Conservation (phyloP, 2,329 filamentous ascomycete species). For the Alternaria sp. region DNA sequence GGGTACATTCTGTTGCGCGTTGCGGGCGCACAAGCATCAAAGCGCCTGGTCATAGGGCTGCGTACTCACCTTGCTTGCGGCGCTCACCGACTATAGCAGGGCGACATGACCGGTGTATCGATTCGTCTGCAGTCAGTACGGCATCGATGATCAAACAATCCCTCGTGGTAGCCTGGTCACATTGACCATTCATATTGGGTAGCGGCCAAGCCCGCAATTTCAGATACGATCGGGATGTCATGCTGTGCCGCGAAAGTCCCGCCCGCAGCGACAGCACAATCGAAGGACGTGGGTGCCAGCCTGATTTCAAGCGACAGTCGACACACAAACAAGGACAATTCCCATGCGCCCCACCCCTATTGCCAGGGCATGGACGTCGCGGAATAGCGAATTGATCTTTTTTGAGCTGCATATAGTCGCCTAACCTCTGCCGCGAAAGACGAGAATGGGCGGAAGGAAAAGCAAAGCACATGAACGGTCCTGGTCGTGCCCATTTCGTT, state of each 20-base stretch:
- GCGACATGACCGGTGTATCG: constrained; percentile 7
- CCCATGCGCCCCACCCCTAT: constrained; percentile 12
- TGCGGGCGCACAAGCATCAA: constrained; percentile 19
- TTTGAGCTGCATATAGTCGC: constrained; percentile 19
- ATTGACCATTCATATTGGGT: constrained; percentile 21
- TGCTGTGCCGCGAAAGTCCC: constrained; percentile 22
- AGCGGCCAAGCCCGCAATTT: constrained; percentile 19
- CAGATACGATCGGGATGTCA: constrained; percentile 16
- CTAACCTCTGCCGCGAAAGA: constrained; percentile 19
- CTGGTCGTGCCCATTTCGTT: constrained; percentile 3
- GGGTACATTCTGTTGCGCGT: constrained; percentile 10
- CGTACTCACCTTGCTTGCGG: constrained; percentile 20
- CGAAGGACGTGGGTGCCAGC: constrained; percentile 17
- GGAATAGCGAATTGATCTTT: constrained; percentile 18
- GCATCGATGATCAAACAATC: constrained; percentile 22
- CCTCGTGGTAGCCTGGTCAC: constrained; percentile 22
- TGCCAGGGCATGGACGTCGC: constrained; percentile 19
- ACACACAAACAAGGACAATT: constrained; percentile 21
- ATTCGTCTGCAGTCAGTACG: constrained; percentile 17
- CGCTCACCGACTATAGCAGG: constrained; percentile 20
- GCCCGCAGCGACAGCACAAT: constrained; percentile 20
- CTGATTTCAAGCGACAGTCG: constrained; percentile 16
- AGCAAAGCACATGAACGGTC: constrained; percentile 8
- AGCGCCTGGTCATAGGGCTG: constrained; percentile 23
- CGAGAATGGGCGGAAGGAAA: constrained; percentile 8